Evolutionary conservation across 202 grass and related monocot species (phyloP).

Genomic region (Setaria italica): DNA sequence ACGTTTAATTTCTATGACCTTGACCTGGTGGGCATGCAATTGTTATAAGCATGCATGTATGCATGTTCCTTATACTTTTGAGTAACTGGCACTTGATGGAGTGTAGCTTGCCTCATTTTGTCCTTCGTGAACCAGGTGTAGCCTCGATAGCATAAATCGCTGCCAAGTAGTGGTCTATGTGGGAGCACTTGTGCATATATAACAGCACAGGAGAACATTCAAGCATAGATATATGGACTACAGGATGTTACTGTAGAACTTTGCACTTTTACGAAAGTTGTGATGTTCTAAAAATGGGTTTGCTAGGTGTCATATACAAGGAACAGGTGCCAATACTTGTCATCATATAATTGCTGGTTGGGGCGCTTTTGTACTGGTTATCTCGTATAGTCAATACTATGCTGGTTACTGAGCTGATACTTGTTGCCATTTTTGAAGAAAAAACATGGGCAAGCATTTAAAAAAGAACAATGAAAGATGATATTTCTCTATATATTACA

Average conservation of each 20-base stretch:
- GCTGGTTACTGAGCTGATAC: background rate
- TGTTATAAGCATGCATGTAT: background rate
- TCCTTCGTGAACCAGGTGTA: background rate
- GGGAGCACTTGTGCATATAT: background rate
- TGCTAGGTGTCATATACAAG: background rate
- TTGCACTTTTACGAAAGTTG: background rate
- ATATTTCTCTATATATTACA: slow-evolving; percentile 23
- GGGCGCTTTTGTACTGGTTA: background rate
- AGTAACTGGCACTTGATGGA: slow-evolving; percentile 12
- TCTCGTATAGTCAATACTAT: background rate
- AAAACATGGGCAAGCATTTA: background rate
- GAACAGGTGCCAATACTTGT: background rate
- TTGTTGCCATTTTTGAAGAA: background rate
- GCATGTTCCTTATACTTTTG: background rate
- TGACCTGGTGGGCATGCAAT: background rate
- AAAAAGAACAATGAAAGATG: background rate
- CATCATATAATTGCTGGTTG: background rate
- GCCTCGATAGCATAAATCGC: no score
- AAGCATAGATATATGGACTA: slow-evolving; percentile 18
- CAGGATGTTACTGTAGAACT: background rate
- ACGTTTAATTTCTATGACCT: background rate
- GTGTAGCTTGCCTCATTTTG: background rate
- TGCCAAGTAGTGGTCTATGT: background rate
- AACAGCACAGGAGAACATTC: background rate
- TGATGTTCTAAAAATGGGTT: background rate